Evolutionary conservation across 176 grass and related monocot species (phyloP).

Genomic region (Oropetium thomaeum): DNA sequence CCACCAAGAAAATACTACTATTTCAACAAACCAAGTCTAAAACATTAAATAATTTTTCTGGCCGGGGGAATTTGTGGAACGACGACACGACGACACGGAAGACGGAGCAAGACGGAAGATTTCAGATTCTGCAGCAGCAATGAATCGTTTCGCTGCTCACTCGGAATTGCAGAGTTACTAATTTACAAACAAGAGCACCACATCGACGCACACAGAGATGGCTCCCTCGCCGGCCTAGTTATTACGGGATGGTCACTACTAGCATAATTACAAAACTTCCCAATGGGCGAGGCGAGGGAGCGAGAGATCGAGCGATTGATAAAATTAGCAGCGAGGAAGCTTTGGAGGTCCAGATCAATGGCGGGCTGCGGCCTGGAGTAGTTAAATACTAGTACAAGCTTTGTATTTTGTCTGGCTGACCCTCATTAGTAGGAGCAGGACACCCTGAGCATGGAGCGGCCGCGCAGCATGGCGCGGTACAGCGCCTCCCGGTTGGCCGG

Average conservation of each 20-base stretch:
- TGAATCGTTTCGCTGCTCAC: slow-evolving; percentile 2
- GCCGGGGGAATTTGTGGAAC: not conserved
- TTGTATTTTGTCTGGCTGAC: not conserved
- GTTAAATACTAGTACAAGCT: slow-evolving; percentile 45
- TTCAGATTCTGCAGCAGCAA: not conserved
- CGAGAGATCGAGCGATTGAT: not conserved
- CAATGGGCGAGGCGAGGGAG: slow-evolving; percentile 6
- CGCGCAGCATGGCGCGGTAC: slow-evolving; percentile 82
- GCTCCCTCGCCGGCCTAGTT: slow-evolving; percentile 5
- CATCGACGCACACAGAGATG: not conserved
- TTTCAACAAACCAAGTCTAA: too few species aligned
- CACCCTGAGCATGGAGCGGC: slow-evolving; percentile 59
- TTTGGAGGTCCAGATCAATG: not conserved
- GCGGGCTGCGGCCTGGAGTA: not conserved
- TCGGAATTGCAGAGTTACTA: not conserved
- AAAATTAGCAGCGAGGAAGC: not conserved
- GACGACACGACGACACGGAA: too few species aligned
- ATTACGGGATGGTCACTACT: slow-evolving; percentile 22
- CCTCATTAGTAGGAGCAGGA: slow-evolving; percentile 61
- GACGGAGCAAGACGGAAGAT: not conserved
- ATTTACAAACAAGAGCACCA: not conserved
- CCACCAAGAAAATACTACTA: not conserved
- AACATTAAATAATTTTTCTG: too few species aligned
- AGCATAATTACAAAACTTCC: slow-evolving; percentile 49
- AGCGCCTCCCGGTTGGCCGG: slow-evolving; percentile 86